Percentiles rank a stretch among this genome's conserved stretches.
phyloP scores from a whole-genome alignment of 495 filamentous ascomycete genomes.

The Neurospora hispaniola region DNA sequence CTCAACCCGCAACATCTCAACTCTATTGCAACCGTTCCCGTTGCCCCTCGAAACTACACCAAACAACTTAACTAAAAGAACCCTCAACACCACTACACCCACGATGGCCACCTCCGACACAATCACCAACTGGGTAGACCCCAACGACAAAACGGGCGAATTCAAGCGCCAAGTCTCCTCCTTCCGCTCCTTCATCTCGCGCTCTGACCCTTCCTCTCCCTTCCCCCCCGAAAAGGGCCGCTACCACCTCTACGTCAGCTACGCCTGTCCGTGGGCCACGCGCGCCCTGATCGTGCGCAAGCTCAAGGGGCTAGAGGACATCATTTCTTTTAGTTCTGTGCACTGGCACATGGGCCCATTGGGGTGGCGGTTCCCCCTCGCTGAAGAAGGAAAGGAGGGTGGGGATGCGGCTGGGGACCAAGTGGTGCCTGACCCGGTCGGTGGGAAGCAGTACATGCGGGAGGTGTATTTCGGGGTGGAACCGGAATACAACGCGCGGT shows the following conservation, averaged over 20 bases:
- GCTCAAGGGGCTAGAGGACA: constrained; percentile 68
- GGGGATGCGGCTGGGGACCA: constrained; percentile 38
- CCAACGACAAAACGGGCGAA: constrained; percentile 66
- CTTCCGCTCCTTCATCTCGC: constrained; percentile 63
- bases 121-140: constrained; percentile 78
- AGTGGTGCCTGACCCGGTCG: constrained; percentile 49
- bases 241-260: constrained; percentile 69
- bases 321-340: constrained; percentile 58
- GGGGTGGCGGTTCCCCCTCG: constrained; percentile 70
- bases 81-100: not conserved
- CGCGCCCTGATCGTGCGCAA: constrained; percentile 62
- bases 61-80: not conserved
- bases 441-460: constrained; percentile 51
- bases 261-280: constrained; percentile 78
- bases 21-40: not conserved
- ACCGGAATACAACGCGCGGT: constrained; percentile 59
- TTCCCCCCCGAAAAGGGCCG: constrained; percentile 67
- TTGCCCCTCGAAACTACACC: not conserved
- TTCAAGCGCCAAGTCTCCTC: constrained; percentile 71
- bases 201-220: constrained; percentile 34
- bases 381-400: constrained; percentile 48
- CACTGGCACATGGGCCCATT: constrained; percentile 55
- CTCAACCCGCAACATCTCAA: not conserved
- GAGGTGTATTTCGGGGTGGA: constrained; percentile 64
- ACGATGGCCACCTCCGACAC: constrained; percentile 17